Percentiles rank a stretch among this genome's conserved stretches.
Evolutionary conservation across 2,329 filamentous ascomycete genomes (phyloP).

Genomic region (Monosporascus sp.): DNA sequence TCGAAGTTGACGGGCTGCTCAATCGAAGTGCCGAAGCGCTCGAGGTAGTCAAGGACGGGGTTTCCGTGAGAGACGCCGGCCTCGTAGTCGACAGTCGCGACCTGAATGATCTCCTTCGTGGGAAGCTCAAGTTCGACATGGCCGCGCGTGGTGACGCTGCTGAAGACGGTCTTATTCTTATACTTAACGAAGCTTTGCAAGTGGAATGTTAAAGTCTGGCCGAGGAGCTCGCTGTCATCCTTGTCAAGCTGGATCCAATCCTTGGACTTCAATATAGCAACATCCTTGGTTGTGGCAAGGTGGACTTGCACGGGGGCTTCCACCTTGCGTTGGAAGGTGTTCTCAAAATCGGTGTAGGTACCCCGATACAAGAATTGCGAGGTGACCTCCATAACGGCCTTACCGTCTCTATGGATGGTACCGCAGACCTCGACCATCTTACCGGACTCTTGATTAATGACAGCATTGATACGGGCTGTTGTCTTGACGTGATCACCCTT

Average conservation of each 20-base stretch:
- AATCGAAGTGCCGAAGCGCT: slow-evolving; percentile 84
- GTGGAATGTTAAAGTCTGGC: slow-evolving; percentile 93
- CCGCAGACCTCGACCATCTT: slow-evolving; percentile 99
- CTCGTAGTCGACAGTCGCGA: slow-evolving; percentile 95
- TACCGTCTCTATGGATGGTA: slow-evolving; percentile 78
- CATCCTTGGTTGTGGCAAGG: slow-evolving; percentile 80
- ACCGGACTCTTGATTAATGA: slow-evolving; percentile 95
- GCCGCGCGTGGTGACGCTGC: slow-evolving; percentile 84
- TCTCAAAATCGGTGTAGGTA: slow-evolving; percentile 87
- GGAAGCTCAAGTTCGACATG: slow-evolving; percentile 91
- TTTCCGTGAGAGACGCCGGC: slow-evolving; percentile 89
- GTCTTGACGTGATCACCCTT: slow-evolving; percentile 92
- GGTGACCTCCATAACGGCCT: slow-evolving; percentile 95
- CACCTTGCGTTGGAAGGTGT: slow-evolving; percentile 96
- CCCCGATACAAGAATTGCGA: slow-evolving; percentile 98
- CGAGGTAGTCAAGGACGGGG: slow-evolving; percentile 91
- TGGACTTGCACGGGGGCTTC: slow-evolving; percentile 95
- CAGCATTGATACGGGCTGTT: slow-evolving; percentile 91
- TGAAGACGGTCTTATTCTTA: slow-evolving; percentile 92
- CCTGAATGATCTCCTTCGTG: slow-evolving; percentile 94
- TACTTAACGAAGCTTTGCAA: slow-evolving; percentile 86
- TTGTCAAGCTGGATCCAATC: slow-evolving; percentile 90
- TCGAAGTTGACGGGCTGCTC: slow-evolving; percentile 97
- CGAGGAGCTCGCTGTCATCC: slow-evolving; percentile 77
- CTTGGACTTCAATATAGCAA: slow-evolving; percentile 91